Conservation (phyloP, 805 yeast genomes). For the Metschnikowia similis region DNA sequence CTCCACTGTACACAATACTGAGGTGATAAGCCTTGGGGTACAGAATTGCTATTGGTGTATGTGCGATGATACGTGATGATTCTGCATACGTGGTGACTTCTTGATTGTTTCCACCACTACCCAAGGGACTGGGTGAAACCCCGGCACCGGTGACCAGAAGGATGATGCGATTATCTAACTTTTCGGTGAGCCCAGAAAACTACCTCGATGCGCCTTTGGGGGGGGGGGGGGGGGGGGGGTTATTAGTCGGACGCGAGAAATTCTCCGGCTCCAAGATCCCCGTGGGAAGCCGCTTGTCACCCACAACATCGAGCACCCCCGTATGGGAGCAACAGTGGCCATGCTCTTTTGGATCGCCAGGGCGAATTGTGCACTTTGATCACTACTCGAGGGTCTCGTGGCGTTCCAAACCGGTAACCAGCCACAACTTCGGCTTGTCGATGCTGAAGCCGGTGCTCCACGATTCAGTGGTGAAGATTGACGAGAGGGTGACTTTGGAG, state of each 20-base stretch:
- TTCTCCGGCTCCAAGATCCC: slow-evolving; percentile 10
- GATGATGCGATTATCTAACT: slow-evolving; percentile 17
- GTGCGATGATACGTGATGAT: not conserved
- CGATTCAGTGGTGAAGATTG: slow-evolving; percentile 74
- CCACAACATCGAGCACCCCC: slow-evolving; percentile 16
- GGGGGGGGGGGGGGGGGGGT: too few species aligned
- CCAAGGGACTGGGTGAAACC: slow-evolving; percentile 18
- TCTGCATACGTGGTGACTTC: too few species aligned
- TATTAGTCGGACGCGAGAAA: slow-evolving; percentile 15
- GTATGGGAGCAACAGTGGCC: slow-evolving; percentile 47
- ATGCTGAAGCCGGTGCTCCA: slow-evolving; percentile 72
- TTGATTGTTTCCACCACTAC: not conserved
- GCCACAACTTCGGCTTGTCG: slow-evolving; percentile 75
- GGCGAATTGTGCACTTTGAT: slow-evolving; percentile 85
- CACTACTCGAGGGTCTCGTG: slow-evolving; percentile 86
- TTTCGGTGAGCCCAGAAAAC: slow-evolving; percentile 17
- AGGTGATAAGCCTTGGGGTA: slow-evolving; percentile 12
- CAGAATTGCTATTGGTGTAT: slow-evolving; percentile 18
- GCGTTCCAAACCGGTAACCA: slow-evolving; percentile 84
- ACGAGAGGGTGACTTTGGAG: slow-evolving; percentile 83
- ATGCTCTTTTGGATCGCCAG: slow-evolving; percentile 87
- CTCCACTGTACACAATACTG: not conserved
- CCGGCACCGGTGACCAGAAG: slow-evolving; percentile 16
- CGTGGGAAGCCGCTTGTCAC: slow-evolving; percentile 18
- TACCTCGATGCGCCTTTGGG: slow-evolving; percentile 18